phyloP scores from a whole-genome alignment of 177 flowering plant species.

The Vitis hybrid region DNA sequence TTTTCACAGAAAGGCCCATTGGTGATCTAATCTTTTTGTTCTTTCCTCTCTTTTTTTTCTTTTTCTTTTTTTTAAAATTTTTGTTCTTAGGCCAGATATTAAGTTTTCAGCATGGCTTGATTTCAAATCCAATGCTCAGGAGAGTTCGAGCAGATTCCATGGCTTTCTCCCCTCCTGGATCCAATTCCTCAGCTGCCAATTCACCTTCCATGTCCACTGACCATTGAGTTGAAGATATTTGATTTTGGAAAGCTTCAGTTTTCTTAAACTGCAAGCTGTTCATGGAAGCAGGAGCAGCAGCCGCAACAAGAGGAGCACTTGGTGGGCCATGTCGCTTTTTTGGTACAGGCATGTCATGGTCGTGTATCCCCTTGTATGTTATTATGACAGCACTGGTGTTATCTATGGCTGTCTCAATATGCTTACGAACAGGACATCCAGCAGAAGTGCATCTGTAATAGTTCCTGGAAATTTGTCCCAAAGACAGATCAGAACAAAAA shows the following conservation, averaged over 20 bases:
- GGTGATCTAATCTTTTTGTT: not conserved
- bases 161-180: slow-evolving; percentile 58
- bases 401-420: slow-evolving; percentile 67
- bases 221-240: slow-evolving; percentile 33
- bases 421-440: slow-evolving; percentile 90
- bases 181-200: slow-evolving; percentile 34
- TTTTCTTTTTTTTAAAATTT: no score
- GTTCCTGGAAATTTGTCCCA: slow-evolving; percentile 51
- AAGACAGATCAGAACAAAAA: slow-evolving; percentile 6
- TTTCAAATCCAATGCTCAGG: slow-evolving; percentile 66
- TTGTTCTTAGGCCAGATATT: not conserved
- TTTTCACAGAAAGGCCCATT: slow-evolving; percentile 13
- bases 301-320: slow-evolving; percentile 49
- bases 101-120: slow-evolving; percentile 40
- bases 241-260: slow-evolving; percentile 20
- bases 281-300: slow-evolving; percentile 55
- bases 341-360: slow-evolving; percentile 79
- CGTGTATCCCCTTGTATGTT: slow-evolving; percentile 70
- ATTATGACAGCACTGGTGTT: slow-evolving; percentile 46
- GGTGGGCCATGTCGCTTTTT: slow-evolving; percentile 62
- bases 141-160: slow-evolving; percentile 74
- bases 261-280: slow-evolving; percentile 32
- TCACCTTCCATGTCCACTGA: slow-evolving; percentile 39
- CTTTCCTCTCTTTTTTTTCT: no score
- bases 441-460: slow-evolving; percentile 87